These are phyloP conservation scores for Tricholoma flavovirens DNA, from an alignment of 768 basidiomycete genomes.

Conservation along the genomic window DNA sequence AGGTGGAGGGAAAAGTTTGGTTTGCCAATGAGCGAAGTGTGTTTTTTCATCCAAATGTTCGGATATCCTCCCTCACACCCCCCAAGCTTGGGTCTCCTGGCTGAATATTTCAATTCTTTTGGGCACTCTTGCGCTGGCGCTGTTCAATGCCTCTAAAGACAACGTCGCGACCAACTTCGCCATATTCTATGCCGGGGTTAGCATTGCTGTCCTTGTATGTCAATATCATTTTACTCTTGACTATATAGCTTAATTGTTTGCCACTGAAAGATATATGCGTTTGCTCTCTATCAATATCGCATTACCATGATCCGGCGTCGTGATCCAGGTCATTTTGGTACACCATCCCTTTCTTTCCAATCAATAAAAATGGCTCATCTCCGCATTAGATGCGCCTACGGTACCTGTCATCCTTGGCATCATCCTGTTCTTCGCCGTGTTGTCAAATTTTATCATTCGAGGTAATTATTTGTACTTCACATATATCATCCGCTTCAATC, in stretches of 20 bases:
- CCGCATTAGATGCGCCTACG: slow-evolving; percentile 58
- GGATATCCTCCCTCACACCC: too few relatives aligned
- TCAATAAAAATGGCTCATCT: background rate
- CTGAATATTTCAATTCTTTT: slow-evolving; percentile 80
- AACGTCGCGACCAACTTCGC: slow-evolving; percentile 73
- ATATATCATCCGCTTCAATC: slow-evolving; percentile 5
- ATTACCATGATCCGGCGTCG: slow-evolving; percentile 87
- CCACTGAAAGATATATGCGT: slow-evolving; percentile 68
- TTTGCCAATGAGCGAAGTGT: slow-evolving; percentile 92
- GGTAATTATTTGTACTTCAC: slow-evolving; percentile 38
- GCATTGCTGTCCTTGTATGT: slow-evolving; percentile 59
- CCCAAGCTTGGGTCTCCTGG: slow-evolving; percentile 90
- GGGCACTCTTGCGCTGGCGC: slow-evolving; percentile 76
- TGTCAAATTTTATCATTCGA: slow-evolving; percentile 84
- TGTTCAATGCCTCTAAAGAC: slow-evolving; percentile 83
- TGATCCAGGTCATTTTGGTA: slow-evolving; percentile 88
- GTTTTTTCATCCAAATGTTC: slow-evolving; percentile 17
- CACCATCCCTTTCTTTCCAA: slow-evolving; percentile 12
- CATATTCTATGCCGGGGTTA: slow-evolving; percentile 76
- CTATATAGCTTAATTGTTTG: background rate
- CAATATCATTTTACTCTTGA: background rate
- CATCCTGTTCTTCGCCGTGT: slow-evolving; percentile 80
- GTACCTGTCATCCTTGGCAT: slow-evolving; percentile 83
- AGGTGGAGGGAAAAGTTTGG: slow-evolving; percentile 95
- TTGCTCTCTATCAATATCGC: slow-evolving; percentile 78